Evolutionary conservation across 2,329 filamentous ascomycete species (phyloP), one percentile per base, ranked within the genome.

Genomic region (Fusarium oxysporum): DNA sequence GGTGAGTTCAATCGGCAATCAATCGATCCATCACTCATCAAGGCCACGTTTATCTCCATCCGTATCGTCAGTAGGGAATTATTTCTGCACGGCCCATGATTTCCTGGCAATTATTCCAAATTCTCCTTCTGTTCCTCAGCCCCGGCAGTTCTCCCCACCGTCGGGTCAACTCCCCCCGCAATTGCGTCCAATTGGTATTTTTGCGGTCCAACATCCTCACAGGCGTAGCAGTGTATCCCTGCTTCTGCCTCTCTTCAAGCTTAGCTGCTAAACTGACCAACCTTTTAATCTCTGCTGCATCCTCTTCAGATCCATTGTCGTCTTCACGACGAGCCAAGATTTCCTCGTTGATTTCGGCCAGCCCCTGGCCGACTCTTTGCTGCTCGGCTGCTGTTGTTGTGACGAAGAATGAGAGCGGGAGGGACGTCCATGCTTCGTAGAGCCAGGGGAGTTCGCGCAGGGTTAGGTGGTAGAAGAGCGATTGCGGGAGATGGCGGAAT

Each of bases 391-490:
- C 48, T 8, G 69, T 66, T 8, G 54, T 73, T 0, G 70, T 70
- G 7, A 63, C 51, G 66, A 70, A 76, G 35, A 62, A 71, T 6
- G 73, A 76, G 12, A 69, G 40, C 6, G 63, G 56, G 5, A 58
- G n/a, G 4, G 47, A n/a, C 1, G 48, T 56, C 70, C 73, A 76
- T 17, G 71, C 70, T 38, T 76, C 74, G 14, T 66, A 75, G 7
- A 75, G 12, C 70, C 72, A 76, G 8, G 74, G 71, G 0, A 50
- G 50, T 3, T 71, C 47, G 14, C 62, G 62, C 6, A 76, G 12
- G 6, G 60, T 65, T 1, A 71, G 16, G 3, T 56, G 17, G 14
- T 61, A 62, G 19, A 73, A 59, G 1, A 76, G 40, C 2, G 32
- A n/a, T 13, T 60, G 44, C 0, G 73, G 64, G 1, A 76, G 25